Evolutionary conservation across 805 yeast species (phyloP).

Genomic region (Suhomyces vadensis): DNA sequence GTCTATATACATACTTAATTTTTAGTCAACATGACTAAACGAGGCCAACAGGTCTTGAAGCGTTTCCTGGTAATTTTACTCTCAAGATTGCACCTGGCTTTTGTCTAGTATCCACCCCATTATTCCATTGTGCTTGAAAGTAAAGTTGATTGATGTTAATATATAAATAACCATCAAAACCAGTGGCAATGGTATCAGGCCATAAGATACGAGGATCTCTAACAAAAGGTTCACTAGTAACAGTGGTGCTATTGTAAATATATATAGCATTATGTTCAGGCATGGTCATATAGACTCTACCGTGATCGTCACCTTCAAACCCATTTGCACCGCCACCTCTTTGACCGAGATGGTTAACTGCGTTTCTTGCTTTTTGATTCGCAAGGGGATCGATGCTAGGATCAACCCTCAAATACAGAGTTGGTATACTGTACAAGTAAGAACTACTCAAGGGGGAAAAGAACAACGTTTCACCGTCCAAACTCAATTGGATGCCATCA

Average conservation of each 20-base stretch:
- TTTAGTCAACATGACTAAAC: background rate
- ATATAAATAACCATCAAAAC: constrained; percentile 3
- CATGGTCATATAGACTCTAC: constrained; percentile 1
- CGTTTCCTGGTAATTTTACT: background rate
- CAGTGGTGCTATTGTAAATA: background rate
- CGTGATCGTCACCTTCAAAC: background rate
- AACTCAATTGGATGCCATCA: constrained; percentile 3
- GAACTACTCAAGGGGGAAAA: background rate
- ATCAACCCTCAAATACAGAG: background rate
- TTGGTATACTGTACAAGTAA: constrained; percentile 3
- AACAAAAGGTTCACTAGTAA: constrained; percentile 1
- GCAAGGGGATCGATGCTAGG: background rate
- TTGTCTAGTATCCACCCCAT: background rate
- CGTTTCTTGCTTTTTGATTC: constrained; percentile 2
- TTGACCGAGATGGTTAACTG: background rate
- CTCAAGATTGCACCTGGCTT: constrained; percentile 4
- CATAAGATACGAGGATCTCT: constrained; percentile 6
- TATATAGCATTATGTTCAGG: constrained; percentile 3
- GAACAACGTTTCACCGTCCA: constrained; percentile 3
- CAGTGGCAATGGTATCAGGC: constrained; percentile 2
- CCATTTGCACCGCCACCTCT: constrained; percentile 3
- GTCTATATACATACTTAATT: background rate
- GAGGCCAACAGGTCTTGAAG: background rate
- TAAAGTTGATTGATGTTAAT: constrained; percentile 1
- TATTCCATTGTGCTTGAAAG: constrained; percentile 1